Base-by-base conservation (phyloP, 106 monocot genomes). In the Allium cepa region DNA sequence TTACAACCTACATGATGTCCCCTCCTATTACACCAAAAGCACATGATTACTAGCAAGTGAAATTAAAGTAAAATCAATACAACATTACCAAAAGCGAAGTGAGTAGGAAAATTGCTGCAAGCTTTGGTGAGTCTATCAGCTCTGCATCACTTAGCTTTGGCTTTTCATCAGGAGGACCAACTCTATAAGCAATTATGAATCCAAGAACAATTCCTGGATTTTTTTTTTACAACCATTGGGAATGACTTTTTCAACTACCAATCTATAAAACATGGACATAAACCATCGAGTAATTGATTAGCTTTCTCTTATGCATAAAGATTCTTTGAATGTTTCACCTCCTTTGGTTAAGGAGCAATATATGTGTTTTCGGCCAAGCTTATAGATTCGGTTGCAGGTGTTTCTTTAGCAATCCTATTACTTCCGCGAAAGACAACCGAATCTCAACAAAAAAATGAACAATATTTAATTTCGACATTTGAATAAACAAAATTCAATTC, bases 201-300 rank as follows among this genome's bases (percentile, higher is more conserved):
- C 50, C 72, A 49, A 77, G 78, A 78, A 91, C 78, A 72, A 80
- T 62, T 59, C 91, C 95, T 36, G 91, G 91, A 72, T n/a, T n/a
- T n/a, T n/a, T n/a, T n/a, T n/a, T n/a, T n/a, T n/a, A 88, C 95
- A 82, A 91, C 95, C 26, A 96, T 86, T 59, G 95, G 95, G 49
- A 91, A 78, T 55, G 95, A 91, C 63, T 73, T 91, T 55, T 46
- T 49, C 81, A 77, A 84, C 95, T 91, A 96, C 95, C 95, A 96
- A 78, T 91, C 91, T 60, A 88, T 76, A 76, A 88, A 96, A 3
- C 95, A 85, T 68, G 95, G 95, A 59, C 95, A 91, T 62, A 96
- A 71, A n/a, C 76, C 77, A 66, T 91, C 76, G 62, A 96, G 71
- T 45, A 96, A 68, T 74, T 91, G 81, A 73, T 91, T 71, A 49